These are phyloP conservation scores for Solanum dulcamara DNA, from an alignment of 257 asterid species.

Conservation along the genomic window DNA sequence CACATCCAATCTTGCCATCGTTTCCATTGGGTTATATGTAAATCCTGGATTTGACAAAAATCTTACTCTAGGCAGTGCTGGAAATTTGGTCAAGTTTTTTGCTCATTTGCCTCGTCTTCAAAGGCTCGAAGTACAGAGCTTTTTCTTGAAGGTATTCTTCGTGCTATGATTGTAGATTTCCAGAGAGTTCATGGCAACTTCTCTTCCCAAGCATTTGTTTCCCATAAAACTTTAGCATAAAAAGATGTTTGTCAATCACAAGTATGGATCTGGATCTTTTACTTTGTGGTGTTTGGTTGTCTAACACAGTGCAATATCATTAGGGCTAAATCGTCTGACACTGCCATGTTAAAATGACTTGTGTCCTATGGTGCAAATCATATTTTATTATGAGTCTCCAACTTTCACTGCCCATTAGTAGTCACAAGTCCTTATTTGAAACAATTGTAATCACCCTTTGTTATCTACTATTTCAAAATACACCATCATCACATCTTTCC, in stretches of 20 bases:
- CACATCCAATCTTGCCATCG: conserved; percentile 64
- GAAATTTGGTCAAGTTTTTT: conserved; percentile 72
- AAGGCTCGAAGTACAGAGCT: conserved; percentile 93
- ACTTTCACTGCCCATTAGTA: background rate
- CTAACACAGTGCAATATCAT: background rate
- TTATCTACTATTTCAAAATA: background rate
- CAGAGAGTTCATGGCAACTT: background rate
- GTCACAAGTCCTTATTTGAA: background rate
- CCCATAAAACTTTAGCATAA: background rate
- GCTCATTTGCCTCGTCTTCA: conserved; percentile 71
- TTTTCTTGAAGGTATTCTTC: conserved; percentile 71
- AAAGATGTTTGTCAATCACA: background rate
- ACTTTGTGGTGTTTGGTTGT: background rate
- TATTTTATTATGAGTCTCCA: background rate
- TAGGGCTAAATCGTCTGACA: background rate
- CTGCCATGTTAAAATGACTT: background rate
- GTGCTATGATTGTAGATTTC: background rate
- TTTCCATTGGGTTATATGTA: conserved; percentile 67
- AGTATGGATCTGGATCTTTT: background rate
- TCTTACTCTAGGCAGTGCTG: conserved; percentile 49
- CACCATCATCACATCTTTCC: background rate
- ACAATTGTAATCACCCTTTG: background rate
- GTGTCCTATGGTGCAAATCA: background rate
- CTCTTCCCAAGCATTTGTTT: background rate
- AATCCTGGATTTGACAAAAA: conserved; percentile 39